Evolutionary conservation across 2,329 filamentous ascomycete species (phyloP), one percentile per base, ranked within the genome.

Genomic region (Fusarium verticillioides): DNA sequence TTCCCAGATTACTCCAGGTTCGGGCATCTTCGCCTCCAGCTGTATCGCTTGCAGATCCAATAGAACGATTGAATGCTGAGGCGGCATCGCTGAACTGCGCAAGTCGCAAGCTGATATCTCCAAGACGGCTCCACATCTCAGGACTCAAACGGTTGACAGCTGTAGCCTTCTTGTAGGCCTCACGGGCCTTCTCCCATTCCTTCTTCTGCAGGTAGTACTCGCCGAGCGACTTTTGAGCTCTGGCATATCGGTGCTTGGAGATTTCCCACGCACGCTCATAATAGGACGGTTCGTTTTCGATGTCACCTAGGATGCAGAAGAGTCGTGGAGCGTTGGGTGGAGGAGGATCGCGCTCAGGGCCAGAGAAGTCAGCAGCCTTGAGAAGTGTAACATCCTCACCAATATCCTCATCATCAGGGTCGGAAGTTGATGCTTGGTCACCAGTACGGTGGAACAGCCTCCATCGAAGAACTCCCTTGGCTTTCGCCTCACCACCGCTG

Each of bases 1-100:
- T 95, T 1, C 95, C 96, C 28, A 99, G 87, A 79, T 99, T 99
- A 77, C 93, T 97, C 94, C 96, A 99, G 1, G 94, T 94, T 78
- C 97, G 91, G 1, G 95, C 96, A 79, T 98, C 95, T 59, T 92
- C 91, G 32, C 97, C 95, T 53, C 97, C 96, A 16, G 94, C 88
- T 4, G 81, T 81, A 37, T 87, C 86, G 37, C 84, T 86, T 0
- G 87, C 84, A 11, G 84, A 83, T 74, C 93, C 91, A 16, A 99
- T 95, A 13, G 93, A 92, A 28, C 95, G 89, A 13, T 91, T 91
- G 81, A 97, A 99, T 0, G 95, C 92, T 74, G 96, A 91, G 2
- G 94, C 91, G 0, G 96, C 96, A 26, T 93, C 92, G 26, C 91
- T 86, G 84, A 93, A 98, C 43, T 91, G 87, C 15, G 90, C 90